Base-by-base conservation (phyloP, 2,329 filamentous ascomycete species). In the Pseudogymnoascus destructans region DNA sequence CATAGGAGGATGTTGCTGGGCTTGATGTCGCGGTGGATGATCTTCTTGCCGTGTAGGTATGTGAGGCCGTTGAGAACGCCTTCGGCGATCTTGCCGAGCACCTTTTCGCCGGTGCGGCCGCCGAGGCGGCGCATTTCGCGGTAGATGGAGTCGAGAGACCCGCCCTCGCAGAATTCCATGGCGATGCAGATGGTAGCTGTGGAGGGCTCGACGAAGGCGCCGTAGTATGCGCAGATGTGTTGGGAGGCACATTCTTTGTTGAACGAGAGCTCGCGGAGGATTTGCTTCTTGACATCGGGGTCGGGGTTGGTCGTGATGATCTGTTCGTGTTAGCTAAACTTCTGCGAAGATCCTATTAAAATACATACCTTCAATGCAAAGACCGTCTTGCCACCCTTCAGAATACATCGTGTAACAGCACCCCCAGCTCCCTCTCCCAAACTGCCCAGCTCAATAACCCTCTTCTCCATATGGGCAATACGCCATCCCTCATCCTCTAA, bases 11-110 rank as follows among this genome's bases (percentile, higher is more conserved):
- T 97, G 71, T 98, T 98, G 62, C 88, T 95, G 1, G 93, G 93
- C 73, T 98, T 98, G 76, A 98, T 98, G 70, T 98, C 93, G 73
- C 93, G 85, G 73, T 98, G 93, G 66, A 98, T 97, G 72, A 98
- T 98, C 72, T 95, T 93, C 69, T 92, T 87, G 66, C 86, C 86
- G 75, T 97, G 89, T 7, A 98, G 82, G 73, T 98, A 98, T 7
- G 91, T 97, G 61, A 98, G 76, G 21, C 93, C 93, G 66, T 90
- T 89, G 58, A 98, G 76, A 3, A 98, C 92, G 58, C 92, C 93
- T 71, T 97, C 93, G 40, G 93, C 90, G 46, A 98, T 87, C 74
- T 97, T 97, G 63, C 93, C 93, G 3, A 98, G 78, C 1, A 98
- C 93, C 70, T 97, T 98, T 71, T 98, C 93, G 64, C 93, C 93